Evolutionary conservation across 2,329 filamentous ascomycete species (phyloP).

Genomic region (Colletotrichum filicis): DNA sequence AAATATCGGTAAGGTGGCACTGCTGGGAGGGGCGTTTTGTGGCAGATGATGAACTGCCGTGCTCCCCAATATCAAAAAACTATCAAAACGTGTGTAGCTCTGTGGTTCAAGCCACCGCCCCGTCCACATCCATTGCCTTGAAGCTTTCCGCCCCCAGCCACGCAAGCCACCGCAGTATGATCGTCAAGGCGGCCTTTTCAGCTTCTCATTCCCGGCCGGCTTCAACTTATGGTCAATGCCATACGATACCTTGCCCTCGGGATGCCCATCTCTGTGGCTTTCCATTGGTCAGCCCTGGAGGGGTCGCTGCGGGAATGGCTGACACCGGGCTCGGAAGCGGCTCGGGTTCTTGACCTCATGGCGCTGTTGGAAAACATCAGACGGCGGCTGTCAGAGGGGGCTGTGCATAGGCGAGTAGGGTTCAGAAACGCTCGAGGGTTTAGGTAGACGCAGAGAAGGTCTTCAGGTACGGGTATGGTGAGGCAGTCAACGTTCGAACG

Average conservation of each 20-base stretch:
- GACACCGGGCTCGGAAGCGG: background rate
- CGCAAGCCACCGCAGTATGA: background rate
- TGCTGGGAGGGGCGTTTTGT: background rate
- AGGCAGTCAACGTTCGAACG: constrained; percentile 9
- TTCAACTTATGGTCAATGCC: background rate
- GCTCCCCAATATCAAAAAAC: constrained; percentile 15
- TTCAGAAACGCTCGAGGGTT: constrained; percentile 6
- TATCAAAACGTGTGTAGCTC: constrained; percentile 11
- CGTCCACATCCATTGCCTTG: background rate
- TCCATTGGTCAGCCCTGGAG: background rate
- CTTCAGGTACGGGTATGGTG: background rate
- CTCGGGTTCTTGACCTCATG: constrained; percentile 20
- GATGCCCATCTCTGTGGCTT: background rate
- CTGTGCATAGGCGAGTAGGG: background rate
- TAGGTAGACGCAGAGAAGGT: background rate
- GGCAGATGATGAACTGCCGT: background rate
- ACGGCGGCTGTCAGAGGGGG: constrained; percentile 31
- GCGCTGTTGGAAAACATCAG: constrained; percentile 25
- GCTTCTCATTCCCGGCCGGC: background rate
- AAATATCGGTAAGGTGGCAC: background rate
- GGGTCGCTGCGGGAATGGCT: constrained; percentile 22
- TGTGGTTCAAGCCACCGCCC: constrained; percentile 23
- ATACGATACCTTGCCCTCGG: background rate
- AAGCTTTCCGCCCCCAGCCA: background rate
- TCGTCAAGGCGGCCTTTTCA: constrained; percentile 1